These are phyloP conservation scores for Botryotinia calthae DNA, from an alignment of 2,329 filamentous ascomycete genomes.

Conservation along the genomic window DNA sequence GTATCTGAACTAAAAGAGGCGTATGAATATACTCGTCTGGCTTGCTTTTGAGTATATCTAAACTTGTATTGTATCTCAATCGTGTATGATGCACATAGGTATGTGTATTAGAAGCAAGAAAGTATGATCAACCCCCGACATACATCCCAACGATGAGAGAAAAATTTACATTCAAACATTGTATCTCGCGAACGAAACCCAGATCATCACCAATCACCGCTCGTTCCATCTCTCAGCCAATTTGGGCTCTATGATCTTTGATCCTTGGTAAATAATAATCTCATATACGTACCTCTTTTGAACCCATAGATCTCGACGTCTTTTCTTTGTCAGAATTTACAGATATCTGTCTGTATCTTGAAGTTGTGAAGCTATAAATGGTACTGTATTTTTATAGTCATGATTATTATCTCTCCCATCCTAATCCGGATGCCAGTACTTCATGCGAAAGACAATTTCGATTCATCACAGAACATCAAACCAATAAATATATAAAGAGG, in stretches of 20 bases:
- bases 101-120: background rate
- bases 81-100: background rate
- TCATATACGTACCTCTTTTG: background rate
- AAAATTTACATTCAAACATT: background rate
- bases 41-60: background rate
- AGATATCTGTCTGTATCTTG: background rate
- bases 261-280: background rate
- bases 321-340: accelerated
- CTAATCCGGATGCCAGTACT: background rate
- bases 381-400: background rate
- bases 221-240: background rate
- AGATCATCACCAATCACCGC: background rate
- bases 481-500: background rate
- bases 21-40: background rate
- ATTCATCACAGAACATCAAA: background rate
- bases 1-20: background rate
- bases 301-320: background rate
- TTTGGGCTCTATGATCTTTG: background rate
- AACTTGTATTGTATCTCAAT: background rate
- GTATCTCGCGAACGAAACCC: background rate
- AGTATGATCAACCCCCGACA: background rate
- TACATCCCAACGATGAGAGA: background rate
- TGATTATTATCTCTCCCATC: background rate
- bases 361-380: background rate
- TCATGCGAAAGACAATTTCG: too few relatives aligned